Evolutionary conservation across 2,329 filamentous ascomycete genomes (phyloP).

Genomic region (Drechmeria coniospora): DNA sequence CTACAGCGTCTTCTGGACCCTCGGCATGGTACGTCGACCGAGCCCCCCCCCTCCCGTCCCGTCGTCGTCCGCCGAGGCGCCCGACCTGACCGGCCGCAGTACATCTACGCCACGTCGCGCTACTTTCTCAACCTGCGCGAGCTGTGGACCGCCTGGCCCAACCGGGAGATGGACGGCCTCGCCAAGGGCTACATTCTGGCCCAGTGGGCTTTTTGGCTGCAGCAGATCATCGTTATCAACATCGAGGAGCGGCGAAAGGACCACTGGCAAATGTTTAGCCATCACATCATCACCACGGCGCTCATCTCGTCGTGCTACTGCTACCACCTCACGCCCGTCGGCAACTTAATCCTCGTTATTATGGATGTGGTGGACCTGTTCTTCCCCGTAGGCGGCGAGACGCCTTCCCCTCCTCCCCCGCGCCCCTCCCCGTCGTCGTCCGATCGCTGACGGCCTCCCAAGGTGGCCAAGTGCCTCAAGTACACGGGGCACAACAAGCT

Average conservation of each 20-base stretch:
- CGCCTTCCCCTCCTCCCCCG: no score
- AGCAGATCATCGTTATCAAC: constrained; percentile 87
- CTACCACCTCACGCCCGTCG: constrained; percentile 76
- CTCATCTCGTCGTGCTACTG: constrained; percentile 73
- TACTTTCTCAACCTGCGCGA: constrained; percentile 65
- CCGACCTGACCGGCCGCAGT: constrained; percentile 31
- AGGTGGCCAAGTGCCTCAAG: constrained; percentile 87
- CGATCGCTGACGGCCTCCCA: neutral
- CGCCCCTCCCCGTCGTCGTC: neutral
- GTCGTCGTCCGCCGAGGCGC: neutral
- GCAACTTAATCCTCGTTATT: constrained; percentile 73
- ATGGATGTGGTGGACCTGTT: constrained; percentile 92
- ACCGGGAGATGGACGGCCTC: constrained; percentile 54
- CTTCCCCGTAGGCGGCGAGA: constrained; percentile 40
- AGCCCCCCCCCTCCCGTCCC: no score
- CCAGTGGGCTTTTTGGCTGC: constrained; percentile 85
- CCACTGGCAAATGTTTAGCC: constrained; percentile 87
- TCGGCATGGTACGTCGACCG: constrained; percentile 55
- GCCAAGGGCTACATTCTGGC: constrained; percentile 83
- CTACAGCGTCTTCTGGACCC: constrained; percentile 64
- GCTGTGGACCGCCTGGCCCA: constrained; percentile 77
- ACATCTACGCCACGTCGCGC: constrained; percentile 61
- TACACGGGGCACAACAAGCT: constrained; percentile 62
- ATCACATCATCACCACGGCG: constrained; percentile 78
- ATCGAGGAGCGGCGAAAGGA: constrained; percentile 92